A percentile compares a stretch with the other conserved stretches of the same genome.
Conservation (phyloP, 805 yeast species). For the Teunomyces aglyptinius region DNA sequence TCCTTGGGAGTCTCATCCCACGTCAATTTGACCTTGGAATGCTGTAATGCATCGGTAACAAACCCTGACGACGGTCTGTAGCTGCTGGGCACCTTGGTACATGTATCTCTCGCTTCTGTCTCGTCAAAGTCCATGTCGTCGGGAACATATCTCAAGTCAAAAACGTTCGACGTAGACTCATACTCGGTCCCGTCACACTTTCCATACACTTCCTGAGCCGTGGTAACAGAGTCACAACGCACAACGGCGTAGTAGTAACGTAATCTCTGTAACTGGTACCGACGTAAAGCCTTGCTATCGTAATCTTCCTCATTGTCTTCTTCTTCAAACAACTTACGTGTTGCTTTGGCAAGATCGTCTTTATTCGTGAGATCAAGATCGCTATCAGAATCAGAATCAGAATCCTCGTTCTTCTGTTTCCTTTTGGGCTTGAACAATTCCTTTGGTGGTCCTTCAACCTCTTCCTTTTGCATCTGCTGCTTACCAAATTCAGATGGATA, state of each 20-base stretch:
- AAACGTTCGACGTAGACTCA: constrained; percentile 92
- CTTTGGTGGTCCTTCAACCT: constrained; percentile 86
- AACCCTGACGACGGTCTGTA: constrained; percentile 76
- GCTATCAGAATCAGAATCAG: constrained; percentile 31
- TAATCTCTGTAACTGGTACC: constrained; percentile 88
- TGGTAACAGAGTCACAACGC: constrained; percentile 66
- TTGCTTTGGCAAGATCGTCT: constrained; percentile 53
- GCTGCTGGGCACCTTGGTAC: constrained; percentile 67
- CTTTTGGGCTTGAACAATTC: constrained; percentile 64
- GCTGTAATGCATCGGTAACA: constrained; percentile 93
- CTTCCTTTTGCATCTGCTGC: constrained; percentile 86
- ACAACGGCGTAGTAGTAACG: constrained; percentile 93
- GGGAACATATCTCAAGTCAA: constrained; percentile 90
- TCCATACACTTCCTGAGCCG: constrained; percentile 75
- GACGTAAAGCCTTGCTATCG: constrained; percentile 78
- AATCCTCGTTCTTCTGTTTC: constrained; percentile 31
- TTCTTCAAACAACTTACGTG: constrained; percentile 73
- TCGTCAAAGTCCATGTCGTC: constrained; percentile 84
- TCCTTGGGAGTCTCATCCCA: constrained; percentile 99
- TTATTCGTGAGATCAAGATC: constrained; percentile 45
- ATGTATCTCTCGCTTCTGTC: constrained; percentile 69
- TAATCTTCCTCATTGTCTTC: constrained; percentile 82
- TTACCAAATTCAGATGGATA: constrained; percentile 93
- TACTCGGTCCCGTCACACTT: constrained; percentile 94
- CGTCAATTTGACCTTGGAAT: constrained; percentile 91